These are phyloP conservation scores for Epichloe aotearoae DNA, from an alignment of 2,329 filamentous ascomycete genomes.

Conservation along the genomic window DNA sequence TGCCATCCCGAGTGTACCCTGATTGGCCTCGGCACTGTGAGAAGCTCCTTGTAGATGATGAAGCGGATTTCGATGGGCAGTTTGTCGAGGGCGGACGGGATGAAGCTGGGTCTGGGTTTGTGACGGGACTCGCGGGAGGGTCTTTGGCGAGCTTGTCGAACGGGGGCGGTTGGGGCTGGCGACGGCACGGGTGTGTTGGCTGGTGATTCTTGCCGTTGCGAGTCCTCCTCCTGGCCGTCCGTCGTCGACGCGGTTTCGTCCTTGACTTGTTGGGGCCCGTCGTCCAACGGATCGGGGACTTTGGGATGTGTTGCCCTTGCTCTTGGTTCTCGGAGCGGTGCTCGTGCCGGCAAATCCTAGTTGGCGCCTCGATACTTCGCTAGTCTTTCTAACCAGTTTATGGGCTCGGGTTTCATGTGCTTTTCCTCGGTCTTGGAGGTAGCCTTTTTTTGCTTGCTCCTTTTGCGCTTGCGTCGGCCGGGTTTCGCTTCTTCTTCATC, in stretches of 20 bases:
- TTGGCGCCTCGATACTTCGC: neutral
- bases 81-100: constrained; percentile 1
- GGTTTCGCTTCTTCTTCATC: neutral
- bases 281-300: constrained; percentile 1
- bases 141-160: neutral
- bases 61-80: constrained; percentile 19
- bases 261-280: neutral
- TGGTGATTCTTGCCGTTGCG: neutral
- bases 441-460: neutral
- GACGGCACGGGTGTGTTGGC: neutral
- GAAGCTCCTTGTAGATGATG: constrained; percentile 18
- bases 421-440: neutral
- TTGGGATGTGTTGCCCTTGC: neutral
- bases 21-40: constrained; percentile 19
- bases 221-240: neutral
- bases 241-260: neutral
- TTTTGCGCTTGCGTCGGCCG: neutral
- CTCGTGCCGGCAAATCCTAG: neutral
- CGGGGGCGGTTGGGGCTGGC: neutral
- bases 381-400: neutral
- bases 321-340: neutral
- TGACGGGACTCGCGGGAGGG: neutral
- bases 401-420: neutral
- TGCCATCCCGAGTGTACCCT: constrained; percentile 22
- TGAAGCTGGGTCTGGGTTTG: neutral